Evolutionary conservation across 306 rosid genomes (phyloP), one percentile per base, ranked within the genome.

Genomic region (Rosa lucieae): DNA sequence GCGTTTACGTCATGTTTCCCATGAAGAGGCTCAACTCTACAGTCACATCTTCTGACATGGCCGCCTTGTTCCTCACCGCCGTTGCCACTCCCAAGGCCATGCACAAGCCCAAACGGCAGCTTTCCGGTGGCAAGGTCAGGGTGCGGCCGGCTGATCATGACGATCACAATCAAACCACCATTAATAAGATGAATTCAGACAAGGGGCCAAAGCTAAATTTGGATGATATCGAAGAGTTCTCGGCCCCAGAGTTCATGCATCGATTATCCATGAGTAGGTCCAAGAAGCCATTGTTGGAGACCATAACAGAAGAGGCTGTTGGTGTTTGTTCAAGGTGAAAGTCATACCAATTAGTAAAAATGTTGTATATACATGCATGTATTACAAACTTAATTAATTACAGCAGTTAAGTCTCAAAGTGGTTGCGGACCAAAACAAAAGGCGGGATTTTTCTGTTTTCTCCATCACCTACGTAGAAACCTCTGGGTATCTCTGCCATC

Each of bases 241-340:
- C 89, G 8, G 70, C 76, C 71, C 88, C 91, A 13, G 92, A 89
- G 71, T 79, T 87, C 59, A 79, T 75, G 84, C 92, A 84, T 56
- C 85, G 97, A 83, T 20, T 89, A 87, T 92, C 94, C 18, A 72
- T 92, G 80, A 66, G 90, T 66, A 89, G 96, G 84, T 92, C 96
- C 3, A 94, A 79, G 89, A 94, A 92, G 86, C 98, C 98, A 8
- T 77, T 88, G 87, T 55, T 94, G 73, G 98, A 92, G 79, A 94
- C 96, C 9, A 94, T 94, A 79, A 87, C 83, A 51, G 98, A 94
- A 78, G 94, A 93, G 72, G 85, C 86, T 0, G 58, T 86, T n/a
- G 74, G 87, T 0, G 56, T 85, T 21, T 79, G 67, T 66, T 81
- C 84, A 12, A 66, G 81, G 72, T 88, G 75, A 88, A 14, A 13